Percentiles rank a stretch among this genome's conserved stretches.
Evolutionary conservation across 306 rosid genomes (phyloP).

Genomic region (Glycine tomentella): DNA sequence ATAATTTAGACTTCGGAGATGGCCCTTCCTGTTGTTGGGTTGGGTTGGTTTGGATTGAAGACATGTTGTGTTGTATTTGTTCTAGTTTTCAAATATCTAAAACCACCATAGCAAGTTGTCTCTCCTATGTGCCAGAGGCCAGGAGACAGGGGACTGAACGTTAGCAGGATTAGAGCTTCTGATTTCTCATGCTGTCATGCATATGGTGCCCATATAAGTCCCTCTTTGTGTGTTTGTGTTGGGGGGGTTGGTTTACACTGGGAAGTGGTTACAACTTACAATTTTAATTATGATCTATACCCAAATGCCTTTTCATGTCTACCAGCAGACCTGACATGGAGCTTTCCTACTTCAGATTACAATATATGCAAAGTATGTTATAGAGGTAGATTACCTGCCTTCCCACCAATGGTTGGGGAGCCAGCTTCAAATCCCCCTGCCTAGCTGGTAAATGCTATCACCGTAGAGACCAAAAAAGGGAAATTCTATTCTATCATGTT

Average conservation of each 20-base stretch:
- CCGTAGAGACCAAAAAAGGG: background rate
- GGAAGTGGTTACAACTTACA: background rate
- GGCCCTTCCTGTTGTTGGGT: background rate
- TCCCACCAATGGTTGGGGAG: background rate
- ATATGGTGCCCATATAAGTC: background rate
- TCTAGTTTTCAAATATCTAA: slow-evolving; percentile 18
- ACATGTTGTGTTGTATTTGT: background rate
- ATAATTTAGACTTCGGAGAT: slow-evolving; percentile 9
- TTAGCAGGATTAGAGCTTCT: background rate
- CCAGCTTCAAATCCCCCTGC: background rate
- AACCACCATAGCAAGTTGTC: slow-evolving; percentile 19
- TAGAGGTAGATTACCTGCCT: background rate
- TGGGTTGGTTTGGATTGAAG: slow-evolving; percentile 15
- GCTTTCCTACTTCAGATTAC: slow-evolving; percentile 9
- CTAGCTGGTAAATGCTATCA: slow-evolving; percentile 20
- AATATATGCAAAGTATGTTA: background rate
- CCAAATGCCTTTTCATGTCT: background rate
- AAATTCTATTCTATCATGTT: background rate
- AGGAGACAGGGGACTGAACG: background rate
- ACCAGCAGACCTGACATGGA: background rate
- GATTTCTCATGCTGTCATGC: background rate
- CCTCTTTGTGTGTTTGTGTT: background rate
- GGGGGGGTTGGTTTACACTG: background rate
- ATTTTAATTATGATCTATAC: no score
- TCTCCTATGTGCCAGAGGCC: slow-evolving; percentile 14